Percentiles rank a stretch among this genome's conserved stretches.
Evolutionary conservation across 371 early-diverging fungal genomes (phyloP).

Genomic region (Caulochytrium protostelioides): DNA sequence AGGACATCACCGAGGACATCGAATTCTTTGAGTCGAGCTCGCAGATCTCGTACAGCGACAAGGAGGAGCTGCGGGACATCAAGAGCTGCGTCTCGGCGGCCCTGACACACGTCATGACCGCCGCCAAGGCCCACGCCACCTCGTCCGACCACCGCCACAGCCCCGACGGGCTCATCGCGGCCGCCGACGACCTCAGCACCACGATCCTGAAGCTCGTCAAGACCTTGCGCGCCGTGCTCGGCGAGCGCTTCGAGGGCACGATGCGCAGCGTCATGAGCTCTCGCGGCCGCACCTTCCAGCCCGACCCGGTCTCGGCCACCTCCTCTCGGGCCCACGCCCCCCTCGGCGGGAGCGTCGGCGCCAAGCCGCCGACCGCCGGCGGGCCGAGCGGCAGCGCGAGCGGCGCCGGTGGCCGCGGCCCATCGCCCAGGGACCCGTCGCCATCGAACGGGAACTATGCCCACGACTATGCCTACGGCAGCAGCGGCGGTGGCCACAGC

Average conservation of each 20-base stretch:
- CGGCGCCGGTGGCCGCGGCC: too few relatives aligned
- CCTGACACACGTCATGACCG: slow-evolving; percentile 40
- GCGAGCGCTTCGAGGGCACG: slow-evolving; percentile 1
- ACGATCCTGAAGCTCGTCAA: slow-evolving; percentile 55
- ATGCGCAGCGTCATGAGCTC: too few relatives aligned
- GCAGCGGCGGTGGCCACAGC: slow-evolving; percentile 2
- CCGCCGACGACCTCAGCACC: slow-evolving; percentile 49
- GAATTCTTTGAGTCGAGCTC: slow-evolving; percentile 26
- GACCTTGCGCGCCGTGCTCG: slow-evolving; percentile 23
- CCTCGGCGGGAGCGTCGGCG: neutral
- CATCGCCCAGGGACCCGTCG: too few relatives aligned
- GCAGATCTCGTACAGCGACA: slow-evolving; percentile 10
- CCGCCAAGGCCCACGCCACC: slow-evolving; percentile 57
- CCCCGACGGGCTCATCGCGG: slow-evolving; percentile 35
- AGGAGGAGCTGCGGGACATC: slow-evolving; percentile 9
- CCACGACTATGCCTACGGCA: neutral
- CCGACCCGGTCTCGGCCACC: too few relatives aligned
- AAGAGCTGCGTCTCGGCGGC: slow-evolving; percentile 33
- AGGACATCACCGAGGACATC: slow-evolving; percentile 54
- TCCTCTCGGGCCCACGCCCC: too few relatives aligned
- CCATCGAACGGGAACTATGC: slow-evolving; percentile 2
- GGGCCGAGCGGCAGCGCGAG: too few relatives aligned
- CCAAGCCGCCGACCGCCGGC: neutral
- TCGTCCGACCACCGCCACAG: slow-evolving; percentile 31
- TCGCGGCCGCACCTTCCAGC: too few relatives aligned